Percentiles rank a stretch among this genome's conserved stretches.
These are phyloP conservation scores for Bipolaris cookei DNA, from an alignment of 2,329 filamentous ascomycete species.

Conservation along the genomic window DNA sequence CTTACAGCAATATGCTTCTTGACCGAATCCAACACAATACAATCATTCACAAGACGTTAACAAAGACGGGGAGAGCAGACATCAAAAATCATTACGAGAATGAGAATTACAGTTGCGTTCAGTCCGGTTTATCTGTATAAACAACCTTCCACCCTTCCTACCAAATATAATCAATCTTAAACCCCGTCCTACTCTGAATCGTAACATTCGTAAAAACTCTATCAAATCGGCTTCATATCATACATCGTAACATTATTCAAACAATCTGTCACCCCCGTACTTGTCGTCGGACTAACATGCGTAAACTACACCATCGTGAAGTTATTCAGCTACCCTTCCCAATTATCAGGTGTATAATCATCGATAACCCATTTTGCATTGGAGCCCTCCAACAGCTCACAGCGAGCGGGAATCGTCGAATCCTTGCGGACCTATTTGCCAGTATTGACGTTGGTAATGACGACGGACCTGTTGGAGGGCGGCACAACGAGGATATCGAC, in stretches of 20 bases:
- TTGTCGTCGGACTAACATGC: neutral
- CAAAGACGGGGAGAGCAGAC: too few species aligned
- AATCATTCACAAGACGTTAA: too few species aligned
- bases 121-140: too few species aligned
- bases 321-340: neutral
- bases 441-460: constrained; percentile 60
- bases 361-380: constrained; percentile 66
- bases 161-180: too few species aligned
- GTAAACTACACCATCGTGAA: constrained; percentile 4
- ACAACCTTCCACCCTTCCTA: too few species aligned
- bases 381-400: constrained; percentile 19
- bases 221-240: neutral
- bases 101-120: too few species aligned
- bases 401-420: constrained; percentile 42
- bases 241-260: constrained; percentile 1
- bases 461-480: constrained; percentile 54
- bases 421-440: constrained; percentile 60
- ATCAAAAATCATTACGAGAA: too few species aligned
- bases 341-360: neutral
- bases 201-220: too few species aligned
- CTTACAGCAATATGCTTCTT: too few species aligned
- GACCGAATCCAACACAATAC: too few species aligned
- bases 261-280: neutral
- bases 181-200: too few species aligned
- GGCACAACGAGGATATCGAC: constrained; percentile 51